Conservation (phyloP, 148 eudicot genomes). For the Gaultheria prostrata region DNA sequence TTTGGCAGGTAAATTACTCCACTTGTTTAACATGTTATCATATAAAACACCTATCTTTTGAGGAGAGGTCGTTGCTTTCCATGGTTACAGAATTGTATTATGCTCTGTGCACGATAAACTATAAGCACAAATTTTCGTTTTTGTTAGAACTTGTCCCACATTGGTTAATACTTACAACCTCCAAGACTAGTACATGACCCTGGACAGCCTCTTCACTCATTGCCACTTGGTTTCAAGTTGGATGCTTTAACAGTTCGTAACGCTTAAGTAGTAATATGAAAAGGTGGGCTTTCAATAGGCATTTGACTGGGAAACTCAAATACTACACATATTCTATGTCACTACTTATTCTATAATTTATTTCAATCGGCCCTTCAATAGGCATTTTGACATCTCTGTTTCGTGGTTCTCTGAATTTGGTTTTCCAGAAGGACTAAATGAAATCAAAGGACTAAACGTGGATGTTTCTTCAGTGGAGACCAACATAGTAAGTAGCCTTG, state of each 20-base stretch:
- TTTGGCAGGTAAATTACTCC: conserved; percentile 61
- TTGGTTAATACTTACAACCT: too few relatives aligned
- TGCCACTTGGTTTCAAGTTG: too few relatives aligned
- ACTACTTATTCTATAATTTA: neutral
- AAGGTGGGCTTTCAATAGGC: neutral
- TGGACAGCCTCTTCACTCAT: too few relatives aligned
- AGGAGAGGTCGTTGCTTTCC: neutral
- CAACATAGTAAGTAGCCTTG: conserved; percentile 67
- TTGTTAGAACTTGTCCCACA: too few relatives aligned
- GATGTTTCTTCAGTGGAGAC: conserved; percentile 74
- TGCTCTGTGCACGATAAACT: neutral
- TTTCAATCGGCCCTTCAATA: too few relatives aligned
- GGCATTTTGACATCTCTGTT: neutral
- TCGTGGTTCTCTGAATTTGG: neutral
- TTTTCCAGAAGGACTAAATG: conserved; percentile 64
- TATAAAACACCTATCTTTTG: neutral
- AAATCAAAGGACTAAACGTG: conserved; percentile 72
- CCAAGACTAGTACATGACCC: too few relatives aligned
- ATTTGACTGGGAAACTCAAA: neutral
- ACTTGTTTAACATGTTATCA: neutral
- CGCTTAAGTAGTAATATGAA: neutral
- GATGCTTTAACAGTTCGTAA: too few relatives aligned
- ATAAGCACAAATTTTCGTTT: too few relatives aligned
- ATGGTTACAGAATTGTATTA: neutral
- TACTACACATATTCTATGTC: neutral